Evolutionary conservation across 106 monocot genomes (phyloP), one percentile per base, ranked within the genome.

Genomic region (Narthecium ossifragum): DNA sequence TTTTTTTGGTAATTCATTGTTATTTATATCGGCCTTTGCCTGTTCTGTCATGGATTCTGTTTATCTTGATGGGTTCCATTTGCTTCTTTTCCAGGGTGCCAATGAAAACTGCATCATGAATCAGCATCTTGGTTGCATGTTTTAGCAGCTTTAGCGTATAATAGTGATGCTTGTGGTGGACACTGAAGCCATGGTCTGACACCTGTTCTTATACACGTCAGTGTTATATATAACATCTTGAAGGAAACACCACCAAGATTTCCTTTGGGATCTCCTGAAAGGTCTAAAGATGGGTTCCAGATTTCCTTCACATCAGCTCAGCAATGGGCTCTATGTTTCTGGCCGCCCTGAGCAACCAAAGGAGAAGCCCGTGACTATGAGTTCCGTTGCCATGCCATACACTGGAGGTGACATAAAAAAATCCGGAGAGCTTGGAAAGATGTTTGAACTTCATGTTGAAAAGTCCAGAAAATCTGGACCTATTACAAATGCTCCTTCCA

Each of bases 261-360:
- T 3, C 8, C 7, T 49, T 49, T n/a, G 13, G 15, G n/a, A 37
- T 5, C 11, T 37, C 36, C 5, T 6, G 5, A 6, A 37, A 37
- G 36, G 5, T 37, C 36, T 6, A n/a, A n/a, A n/a, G 8, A 62
- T 62, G 61, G 61, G 61, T 47, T 62, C 61, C 47, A 46, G 61
- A 48, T 62, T 62, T 31, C 61, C 61, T 47, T 62, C 61, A 46
- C 61, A 62, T 47, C 61, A 62, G 47, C 61, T 62, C 31, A 62
- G 61, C 46, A 62, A 62, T 62, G 61, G 61, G 20, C 61, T 62
- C 30, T 62, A 62, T 17, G 61, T 62, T 14, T 62, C 61, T 47
- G 61, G 61, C 31, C 29, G 61, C 18, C 61, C 61, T 47, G 61
- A 62, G 47, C 61, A 62, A 37, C 46, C 46, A 32, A 62, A 62